Conservation (phyloP, 768 basidiomycete species). For the Boletus speciosus region DNA sequence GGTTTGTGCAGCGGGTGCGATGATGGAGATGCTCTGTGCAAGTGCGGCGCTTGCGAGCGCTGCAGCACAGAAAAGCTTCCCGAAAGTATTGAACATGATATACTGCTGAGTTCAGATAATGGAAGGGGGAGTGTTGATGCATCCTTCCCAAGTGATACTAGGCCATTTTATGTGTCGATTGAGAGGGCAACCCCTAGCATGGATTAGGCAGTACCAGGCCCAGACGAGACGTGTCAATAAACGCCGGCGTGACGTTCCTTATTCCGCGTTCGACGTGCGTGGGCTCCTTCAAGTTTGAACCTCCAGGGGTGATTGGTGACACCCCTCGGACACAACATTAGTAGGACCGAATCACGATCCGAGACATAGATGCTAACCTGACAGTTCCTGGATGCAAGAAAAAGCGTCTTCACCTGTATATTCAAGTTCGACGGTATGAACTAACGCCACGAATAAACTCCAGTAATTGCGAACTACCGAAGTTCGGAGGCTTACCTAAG, state of each 20-base stretch:
- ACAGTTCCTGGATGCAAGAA: not conserved
- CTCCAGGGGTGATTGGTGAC: not conserved
- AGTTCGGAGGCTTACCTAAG: not conserved
- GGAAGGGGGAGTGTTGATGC: not conserved
- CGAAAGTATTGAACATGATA: constrained; percentile 8
- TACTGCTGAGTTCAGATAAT: too few species aligned
- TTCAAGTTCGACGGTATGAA: not conserved
- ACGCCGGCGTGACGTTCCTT: not conserved
- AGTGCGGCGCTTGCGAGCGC: constrained; percentile 22
- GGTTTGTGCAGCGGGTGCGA: constrained; percentile 27
- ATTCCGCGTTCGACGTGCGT: not conserved
- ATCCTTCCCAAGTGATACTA: too few species aligned
- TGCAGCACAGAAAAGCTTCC: constrained; percentile 4
- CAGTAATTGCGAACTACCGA: not conserved
- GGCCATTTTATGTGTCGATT: constrained; percentile 4
- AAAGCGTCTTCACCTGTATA: not conserved
- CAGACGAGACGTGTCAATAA: not conserved
- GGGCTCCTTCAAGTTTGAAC: not conserved
- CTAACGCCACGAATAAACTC: not conserved
- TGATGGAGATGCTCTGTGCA: constrained; percentile 40
- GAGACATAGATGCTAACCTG: not conserved
- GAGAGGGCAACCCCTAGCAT: not conserved
- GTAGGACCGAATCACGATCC: not conserved
- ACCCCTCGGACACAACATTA: not conserved
- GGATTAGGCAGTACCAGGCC: not conserved